phyloP scores from a whole-genome alignment of 257 asterid species.

The Penstemon eatonii region DNA sequence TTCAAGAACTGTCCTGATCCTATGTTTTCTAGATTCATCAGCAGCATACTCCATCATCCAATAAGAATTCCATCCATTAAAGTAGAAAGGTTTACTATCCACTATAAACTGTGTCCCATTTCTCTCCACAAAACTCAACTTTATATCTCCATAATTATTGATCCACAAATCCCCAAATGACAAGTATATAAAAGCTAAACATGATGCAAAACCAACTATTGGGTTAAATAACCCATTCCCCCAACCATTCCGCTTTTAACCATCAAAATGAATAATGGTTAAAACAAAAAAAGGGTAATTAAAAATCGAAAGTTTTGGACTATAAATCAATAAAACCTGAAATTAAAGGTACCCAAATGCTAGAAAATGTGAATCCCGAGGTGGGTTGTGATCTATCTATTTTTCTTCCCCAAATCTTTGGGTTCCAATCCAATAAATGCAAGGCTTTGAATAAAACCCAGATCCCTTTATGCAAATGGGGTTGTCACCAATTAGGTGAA shows the following conservation, averaged over 20 bases:
- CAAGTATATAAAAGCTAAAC: conserved; percentile 49
- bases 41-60: conserved; percentile 99
- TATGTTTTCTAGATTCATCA: conserved; percentile 58
- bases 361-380: conserved; percentile 28
- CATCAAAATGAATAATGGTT: conserved; percentile 28
- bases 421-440: conserved; percentile 36
- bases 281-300: not conserved
- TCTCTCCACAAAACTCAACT: conserved; percentile 81
- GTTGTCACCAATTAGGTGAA: conserved; percentile 34
- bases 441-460: conserved; percentile 40
- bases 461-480: conserved; percentile 51
- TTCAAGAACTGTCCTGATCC: conserved; percentile 70
- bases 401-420: conserved; percentile 26
- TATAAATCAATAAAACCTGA: conserved; percentile 27
- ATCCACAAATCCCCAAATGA: conserved; percentile 81
- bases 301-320: conserved; percentile 15
- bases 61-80: conserved; percentile 98
- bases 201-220: conserved; percentile 55
- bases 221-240: conserved; percentile 55
- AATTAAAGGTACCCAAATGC: conserved; percentile 28
- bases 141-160: conserved; percentile 39
- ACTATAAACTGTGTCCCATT: conserved; percentile 89
- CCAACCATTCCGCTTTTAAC: conserved; percentile 43
- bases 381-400: conserved; percentile 34
- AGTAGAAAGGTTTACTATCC: conserved; percentile 82